Percentiles rank a stretch among this genome's conserved stretches.
Evolutionary conservation across 305 asterid genomes (phyloP).

Genomic region (Vinca major): DNA sequence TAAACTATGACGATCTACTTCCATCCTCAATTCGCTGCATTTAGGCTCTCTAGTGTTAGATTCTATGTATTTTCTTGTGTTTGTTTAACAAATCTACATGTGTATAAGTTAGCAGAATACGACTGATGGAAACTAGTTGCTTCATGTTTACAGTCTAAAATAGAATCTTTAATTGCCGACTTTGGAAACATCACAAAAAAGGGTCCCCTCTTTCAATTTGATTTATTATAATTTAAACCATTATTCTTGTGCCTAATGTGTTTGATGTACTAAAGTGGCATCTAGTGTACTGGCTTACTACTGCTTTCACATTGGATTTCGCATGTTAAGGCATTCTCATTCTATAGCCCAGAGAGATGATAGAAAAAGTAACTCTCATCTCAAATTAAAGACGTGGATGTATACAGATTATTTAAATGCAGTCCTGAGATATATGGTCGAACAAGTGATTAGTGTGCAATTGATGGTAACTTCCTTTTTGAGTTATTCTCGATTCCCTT

Average conservation of each 20-base stretch:
- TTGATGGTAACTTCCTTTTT: no score
- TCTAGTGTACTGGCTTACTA: no score
- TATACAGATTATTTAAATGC: no score
- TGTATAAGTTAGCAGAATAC: background rate
- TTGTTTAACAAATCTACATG: background rate
- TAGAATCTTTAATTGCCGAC: background rate
- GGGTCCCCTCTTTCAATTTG: background rate
- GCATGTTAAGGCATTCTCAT: no score
- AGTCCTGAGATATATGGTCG: no score
- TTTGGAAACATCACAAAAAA: background rate
- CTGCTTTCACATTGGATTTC: no score
- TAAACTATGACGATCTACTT: background rate
- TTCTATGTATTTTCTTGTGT: background rate
- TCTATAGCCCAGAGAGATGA: no score
- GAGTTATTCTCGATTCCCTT: no score
- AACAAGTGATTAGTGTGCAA: no score
- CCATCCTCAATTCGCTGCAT: background rate
- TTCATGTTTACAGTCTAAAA: background rate
- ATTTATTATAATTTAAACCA: background rate
- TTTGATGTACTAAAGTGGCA: background rate
- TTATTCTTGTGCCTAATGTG: background rate
- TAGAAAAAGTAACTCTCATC: no score
- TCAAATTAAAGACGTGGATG: no score
- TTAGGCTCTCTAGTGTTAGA: no score
- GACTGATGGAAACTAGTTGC: background rate